phyloP scores from a whole-genome alignment of 2,329 filamentous ascomycete genomes.

The Penicillium sp. region DNA sequence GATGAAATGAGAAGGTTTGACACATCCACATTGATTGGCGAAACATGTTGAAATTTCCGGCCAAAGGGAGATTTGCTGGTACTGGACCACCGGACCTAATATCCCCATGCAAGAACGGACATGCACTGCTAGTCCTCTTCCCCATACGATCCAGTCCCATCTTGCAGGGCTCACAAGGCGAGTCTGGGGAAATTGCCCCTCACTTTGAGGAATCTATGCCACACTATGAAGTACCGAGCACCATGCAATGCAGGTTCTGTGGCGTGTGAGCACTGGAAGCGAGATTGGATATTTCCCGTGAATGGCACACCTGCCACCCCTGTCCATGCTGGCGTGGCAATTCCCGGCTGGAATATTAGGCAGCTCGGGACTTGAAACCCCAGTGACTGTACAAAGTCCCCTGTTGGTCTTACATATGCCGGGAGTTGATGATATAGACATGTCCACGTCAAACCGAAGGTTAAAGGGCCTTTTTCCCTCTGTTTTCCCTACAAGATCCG shows the following conservation, averaged over 20 bases:
- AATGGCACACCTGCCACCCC: constrained; percentile 5
- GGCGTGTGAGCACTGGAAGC: constrained; percentile 9
- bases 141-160: constrained; percentile 9
- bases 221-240: not conserved
- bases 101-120: not conserved
- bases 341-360: constrained; percentile 4
- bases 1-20: not conserved
- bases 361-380: not conserved
- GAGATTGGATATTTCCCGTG: constrained; percentile 7
- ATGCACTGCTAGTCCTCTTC: not conserved
- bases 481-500: not conserved
- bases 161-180: constrained; percentile 10
- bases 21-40: not conserved
- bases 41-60: not conserved
- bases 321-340: constrained; percentile 12
- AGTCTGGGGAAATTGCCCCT: constrained; percentile 11
- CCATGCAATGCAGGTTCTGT: constrained; percentile 2
- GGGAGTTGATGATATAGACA: constrained; percentile 6
- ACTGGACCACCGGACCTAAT: not conserved
- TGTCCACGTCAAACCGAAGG: not conserved
- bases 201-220: constrained; percentile 6
- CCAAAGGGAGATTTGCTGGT: not conserved
- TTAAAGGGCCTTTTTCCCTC: not conserved
- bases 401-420: constrained; percentile 8
- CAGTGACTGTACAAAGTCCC: not conserved